Evolutionary conservation across 75 land plant species (phyloP).

Genomic region (Gnetum montanum): DNA sequence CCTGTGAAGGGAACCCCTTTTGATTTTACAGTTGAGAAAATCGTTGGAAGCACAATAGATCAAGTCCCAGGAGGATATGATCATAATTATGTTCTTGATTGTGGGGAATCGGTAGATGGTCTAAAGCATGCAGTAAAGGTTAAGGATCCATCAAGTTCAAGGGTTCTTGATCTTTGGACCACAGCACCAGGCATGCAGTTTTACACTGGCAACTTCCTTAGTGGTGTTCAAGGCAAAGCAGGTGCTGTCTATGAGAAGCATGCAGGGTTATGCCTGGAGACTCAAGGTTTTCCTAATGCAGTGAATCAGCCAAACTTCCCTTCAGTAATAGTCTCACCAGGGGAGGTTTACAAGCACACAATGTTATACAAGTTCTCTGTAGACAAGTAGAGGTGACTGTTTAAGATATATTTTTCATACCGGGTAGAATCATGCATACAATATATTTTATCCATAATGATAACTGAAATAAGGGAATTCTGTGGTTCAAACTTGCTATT

Average conservation of each 20-base stretch:
- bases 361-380: constrained; percentile 82
- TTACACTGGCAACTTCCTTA: constrained; percentile 75
- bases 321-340: constrained; percentile 58
- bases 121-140: constrained; percentile 58
- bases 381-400: constrained; percentile 10
- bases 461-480: too few species aligned
- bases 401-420: too few species aligned
- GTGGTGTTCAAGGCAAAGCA: constrained; percentile 75
- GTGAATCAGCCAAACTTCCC: constrained; percentile 88
- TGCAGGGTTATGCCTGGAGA: constrained; percentile 83
- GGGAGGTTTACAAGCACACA: constrained; percentile 75
- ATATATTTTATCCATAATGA: too few species aligned
- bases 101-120: constrained; percentile 39
- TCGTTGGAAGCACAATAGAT: constrained; percentile 23
- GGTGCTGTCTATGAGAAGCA: constrained; percentile 68
- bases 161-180: constrained; percentile 77
- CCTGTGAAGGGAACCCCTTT: constrained; percentile 84
- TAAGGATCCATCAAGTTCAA: constrained; percentile 58
- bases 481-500: too few species aligned
- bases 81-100: constrained; percentile 78
- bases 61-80: constrained; percentile 80
- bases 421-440: too few species aligned
- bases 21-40: constrained; percentile 51
- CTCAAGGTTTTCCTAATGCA: constrained; percentile 95
- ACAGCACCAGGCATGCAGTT: constrained; percentile 91